Base-by-base conservation (phyloP, 257 asterid species). In the Fraxinus americana region DNA sequence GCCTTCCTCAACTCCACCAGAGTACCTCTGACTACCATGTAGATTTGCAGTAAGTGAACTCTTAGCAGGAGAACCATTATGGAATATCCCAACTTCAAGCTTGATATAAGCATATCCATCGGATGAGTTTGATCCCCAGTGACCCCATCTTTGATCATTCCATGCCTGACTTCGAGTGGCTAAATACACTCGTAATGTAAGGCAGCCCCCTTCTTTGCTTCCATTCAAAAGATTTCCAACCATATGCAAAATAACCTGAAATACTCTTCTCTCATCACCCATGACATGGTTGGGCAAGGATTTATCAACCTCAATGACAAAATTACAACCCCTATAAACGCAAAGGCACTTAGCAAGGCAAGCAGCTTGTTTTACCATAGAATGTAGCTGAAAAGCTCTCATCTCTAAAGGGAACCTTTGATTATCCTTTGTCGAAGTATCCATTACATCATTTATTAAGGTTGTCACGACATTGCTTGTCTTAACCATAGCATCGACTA, bases 251-350 rank as follows among this genome's bases (percentile, higher is more conserved):
- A 95, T 78, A 25, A 91, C 97, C 86, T 93, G 98, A 81, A 93
- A 89, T 38, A 93, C 87, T 72, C 99, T 82, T 75, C 94, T 86
- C 81, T 95, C 98, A 68, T 95, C 99, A 23, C 99, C 99, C 89
- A 93, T 86, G 9, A 96, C 92, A 79, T 88, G 86, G 82, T 93
- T 88, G 9, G 96, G 97, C 81, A 96, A 83, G 30, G 91, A 76
- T 74, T 85, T 93, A 52, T 92, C 98, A 8, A 90, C 93, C 71
- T 96, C 97, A 16, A 89, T 76, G 76, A 78, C 85, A 80, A 93
- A 90, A 75, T 72, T 82, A 69, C 72, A 88, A 21, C 97, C 96
- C 81, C 77, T 85, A 68, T 86, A 92, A 41, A 86, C 83, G 61
- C 94, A 90, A 23, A 93, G 90, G 80, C 97, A 92, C 82, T 93